Evolutionary conservation across 2,329 filamentous ascomycete genomes (phyloP), one percentile per base, ranked within the genome.

Genomic region (Daldinia sp.): DNA sequence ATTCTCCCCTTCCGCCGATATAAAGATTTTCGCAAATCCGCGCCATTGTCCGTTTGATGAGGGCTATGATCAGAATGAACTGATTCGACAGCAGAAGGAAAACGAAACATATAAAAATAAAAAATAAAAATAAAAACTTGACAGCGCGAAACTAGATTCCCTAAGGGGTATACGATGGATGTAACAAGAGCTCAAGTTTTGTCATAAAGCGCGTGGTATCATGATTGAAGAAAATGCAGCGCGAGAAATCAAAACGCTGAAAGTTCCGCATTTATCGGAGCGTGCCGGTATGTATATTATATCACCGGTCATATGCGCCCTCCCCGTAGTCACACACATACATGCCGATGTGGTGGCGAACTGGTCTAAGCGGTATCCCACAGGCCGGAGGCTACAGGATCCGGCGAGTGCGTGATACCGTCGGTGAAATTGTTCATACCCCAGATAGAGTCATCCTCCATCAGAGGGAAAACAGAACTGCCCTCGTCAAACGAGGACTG

Each of bases 221-320:
- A 55, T 71, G 68, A 67, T 63, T 33, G 61, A 65, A 46, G 51
- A 63, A 54, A 46, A 37, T 66, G 69, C 67, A 60, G 67, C 65
- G 69, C 64, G 54, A 41, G 28, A 46, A 59, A 60, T 64, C 60
- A 50, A 61, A 70, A 70, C 61, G 58, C 84, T 84, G 87, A 61
- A 84, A 84, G 82, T 2, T 81, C 80, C 20, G 83, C 79, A 69
- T 87, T 87, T 84, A 46, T 86, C 82, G 37, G 44, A 33, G 41
- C 58, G 15, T 37, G 51, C 51, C 33, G 51, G 51, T 39, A 37
- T 54, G 33, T 37, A 54, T 37, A 54, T 37, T 54, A 54, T 54
- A 54, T 54, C 30, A 54, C 33, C 51, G 51, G 51, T 5, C 51
- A 15, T 39, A 54, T 15, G 30, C 51, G 30, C 51, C 51, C 51